Conservation (phyloP, 495 filamentous ascomycete species). For the Penicillium argentinense region DNA sequence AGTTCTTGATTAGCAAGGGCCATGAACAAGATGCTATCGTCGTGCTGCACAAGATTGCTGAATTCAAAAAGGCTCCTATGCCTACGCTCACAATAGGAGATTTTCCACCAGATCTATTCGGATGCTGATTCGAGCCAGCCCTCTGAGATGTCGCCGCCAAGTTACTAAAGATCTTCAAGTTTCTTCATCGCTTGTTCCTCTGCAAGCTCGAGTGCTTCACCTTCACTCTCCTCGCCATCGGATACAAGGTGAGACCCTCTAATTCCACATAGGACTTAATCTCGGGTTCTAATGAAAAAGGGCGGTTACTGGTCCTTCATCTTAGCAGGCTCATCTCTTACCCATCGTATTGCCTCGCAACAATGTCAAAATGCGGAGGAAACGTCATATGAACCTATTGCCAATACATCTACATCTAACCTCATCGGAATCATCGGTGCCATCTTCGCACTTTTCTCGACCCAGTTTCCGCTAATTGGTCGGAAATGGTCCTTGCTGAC, state of each 20-base stretch:
- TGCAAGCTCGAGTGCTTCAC: slow-evolving; percentile 9
- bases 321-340: slow-evolving; percentile 34
- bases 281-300: background rate
- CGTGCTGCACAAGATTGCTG: slow-evolving; percentile 36
- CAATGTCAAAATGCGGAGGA: slow-evolving; percentile 22
- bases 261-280: background rate
- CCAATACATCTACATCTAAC: slow-evolving; percentile 46
- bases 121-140: too few relatives aligned
- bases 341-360: slow-evolving; percentile 39
- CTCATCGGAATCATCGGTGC: slow-evolving; percentile 42
- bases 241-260: slow-evolving; percentile 9
- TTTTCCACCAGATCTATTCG: slow-evolving; percentile 3
- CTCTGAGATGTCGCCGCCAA: too few relatives aligned
- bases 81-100: slow-evolving; percentile 9
- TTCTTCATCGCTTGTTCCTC: slow-evolving; percentile 1
- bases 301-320: slow-evolving; percentile 23
- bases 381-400: slow-evolving; percentile 36
- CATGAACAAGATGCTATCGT: slow-evolving; percentile 36
- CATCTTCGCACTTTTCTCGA: slow-evolving; percentile 33
- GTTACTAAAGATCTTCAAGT: slow-evolving; percentile 5
- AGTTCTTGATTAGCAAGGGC: slow-evolving; percentile 52
- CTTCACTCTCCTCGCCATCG: slow-evolving; percentile 10
- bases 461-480: slow-evolving; percentile 34
- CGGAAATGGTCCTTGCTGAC: slow-evolving; percentile 32
- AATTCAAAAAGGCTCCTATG: slow-evolving; percentile 22